These are phyloP conservation scores for Trichomonascaceae sp. DNA, from an alignment of 1,139 yeast genomes.

Conservation along the genomic window DNA sequence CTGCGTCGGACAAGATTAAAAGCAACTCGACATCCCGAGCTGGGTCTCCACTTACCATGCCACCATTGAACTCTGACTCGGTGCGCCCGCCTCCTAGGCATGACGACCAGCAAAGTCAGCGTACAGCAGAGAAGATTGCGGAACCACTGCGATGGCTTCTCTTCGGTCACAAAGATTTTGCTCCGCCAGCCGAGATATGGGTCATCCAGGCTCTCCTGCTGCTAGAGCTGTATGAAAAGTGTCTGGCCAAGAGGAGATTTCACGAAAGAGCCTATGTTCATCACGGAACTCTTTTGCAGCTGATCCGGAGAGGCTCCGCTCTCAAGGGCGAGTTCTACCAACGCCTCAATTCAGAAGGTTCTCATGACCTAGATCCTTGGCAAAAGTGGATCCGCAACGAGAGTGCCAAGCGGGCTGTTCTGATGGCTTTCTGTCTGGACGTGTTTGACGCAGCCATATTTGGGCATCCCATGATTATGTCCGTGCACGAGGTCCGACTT, in stretches of 20 bases:
- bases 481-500: conserved; percentile 58
- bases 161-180: conserved; percentile 46
- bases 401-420: conserved; percentile 62
- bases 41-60: too few species aligned
- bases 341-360: conserved; percentile 1
- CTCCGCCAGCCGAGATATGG: conserved; percentile 47
- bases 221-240: conserved; percentile 56
- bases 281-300: conserved; percentile 64
- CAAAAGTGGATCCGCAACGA: conserved; percentile 66
- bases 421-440: conserved; percentile 70
- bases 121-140: conserved; percentile 37
- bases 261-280: conserved; percentile 71
- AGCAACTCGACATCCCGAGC: too few species aligned
- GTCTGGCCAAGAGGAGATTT: conserved; percentile 33
- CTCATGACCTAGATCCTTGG: conserved; percentile 26
- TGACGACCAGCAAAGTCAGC: conserved; percentile 24
- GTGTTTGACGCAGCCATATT: conserved; percentile 68
- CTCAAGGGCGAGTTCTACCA: conserved; percentile 23
- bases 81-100: conserved; percentile 7
- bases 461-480: conserved; percentile 57
- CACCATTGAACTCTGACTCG: too few species aligned
- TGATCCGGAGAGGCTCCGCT: conserved; percentile 60
- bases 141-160: conserved; percentile 49
- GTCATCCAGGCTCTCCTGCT: conserved; percentile 50
- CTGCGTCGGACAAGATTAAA: too few species aligned